Base-by-base conservation (phyloP, 768 basidiomycete species). In the Lepiota brunneoincarnata region DNA sequence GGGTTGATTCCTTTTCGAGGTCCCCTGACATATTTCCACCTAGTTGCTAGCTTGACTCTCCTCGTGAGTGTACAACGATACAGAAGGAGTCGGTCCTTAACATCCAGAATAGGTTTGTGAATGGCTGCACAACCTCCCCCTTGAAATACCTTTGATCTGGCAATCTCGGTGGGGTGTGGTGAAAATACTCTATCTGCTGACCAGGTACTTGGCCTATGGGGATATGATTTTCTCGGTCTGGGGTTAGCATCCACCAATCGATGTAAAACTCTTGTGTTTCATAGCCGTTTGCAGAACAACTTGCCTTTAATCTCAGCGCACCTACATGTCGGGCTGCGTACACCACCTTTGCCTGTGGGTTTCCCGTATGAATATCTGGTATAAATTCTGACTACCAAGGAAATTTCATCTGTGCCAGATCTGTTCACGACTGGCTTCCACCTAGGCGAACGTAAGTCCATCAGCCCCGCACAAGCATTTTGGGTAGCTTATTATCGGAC, bases 111-210 rank as follows among this genome's bases (percentile, higher is more conserved):
- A 47, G 45, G 20, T 28, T 24, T 35, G 35, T 47, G 45, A 47
- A 34, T 35, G 31, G 45, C 5, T 47, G 11, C 18, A 34, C 17
- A 35, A 47, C n/a, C n/a, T 47, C 12, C 6, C 26, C 17, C 45
- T 35, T 17, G 45, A 47, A 39, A 40, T 50, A 18, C 7, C 9
- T 31, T 23, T 49, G 5, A 36, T 49, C 18, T 50, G 49, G 49
- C 21, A 39, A 15, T 50, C 49, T 11, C 38, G 49, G 15, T 15
- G 15, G 37, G 40, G 39, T 31, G 23, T 50, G 1, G 11, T 40
- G n/a, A 50, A 50, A 17, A 15, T 17, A 4, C 49, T 50, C n/a
- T 50, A 50, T 17, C 23, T 50, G 17, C n/a, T 50, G 28, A 50
- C 49, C 15, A 39, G 49, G 28, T 50, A 50, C 18, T 26, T 50